These are phyloP conservation scores for Peniophora sp. DNA, from an alignment of 1,284 basidiomycete species.

Conservation along the genomic window DNA sequence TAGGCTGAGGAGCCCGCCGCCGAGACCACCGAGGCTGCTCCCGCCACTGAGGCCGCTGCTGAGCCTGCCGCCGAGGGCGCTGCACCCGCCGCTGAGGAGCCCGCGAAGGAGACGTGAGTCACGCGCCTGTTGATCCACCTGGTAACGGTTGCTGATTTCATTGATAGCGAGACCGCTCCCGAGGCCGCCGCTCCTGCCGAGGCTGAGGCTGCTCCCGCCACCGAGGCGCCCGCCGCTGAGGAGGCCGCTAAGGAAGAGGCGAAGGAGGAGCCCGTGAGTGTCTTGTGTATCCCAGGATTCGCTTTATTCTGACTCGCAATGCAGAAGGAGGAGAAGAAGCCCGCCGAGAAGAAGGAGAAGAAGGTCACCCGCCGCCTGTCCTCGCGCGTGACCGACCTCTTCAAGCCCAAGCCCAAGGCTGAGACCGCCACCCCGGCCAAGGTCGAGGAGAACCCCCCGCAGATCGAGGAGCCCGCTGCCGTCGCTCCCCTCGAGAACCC, in stretches of 20 bases:
- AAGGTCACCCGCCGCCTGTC: conserved; percentile 75
- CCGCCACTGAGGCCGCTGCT: conserved; percentile 29
- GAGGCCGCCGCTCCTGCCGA: conserved; percentile 18
- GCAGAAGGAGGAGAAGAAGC: conserved; percentile 43
- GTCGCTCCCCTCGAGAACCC: conserved; percentile 74
- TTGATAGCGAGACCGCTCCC: conserved; percentile 11
- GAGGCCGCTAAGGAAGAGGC: conserved; percentile 29
- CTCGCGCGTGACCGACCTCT: conserved; percentile 67
- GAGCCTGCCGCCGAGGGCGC: conserved; percentile 32
- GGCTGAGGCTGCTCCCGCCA: conserved; percentile 15
- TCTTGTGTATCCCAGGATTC: not conserved
- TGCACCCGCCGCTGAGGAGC: conserved; percentile 28
- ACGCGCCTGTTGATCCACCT: conserved; percentile 1
- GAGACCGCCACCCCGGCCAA: conserved; percentile 69
- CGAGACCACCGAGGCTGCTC: conserved; percentile 27
- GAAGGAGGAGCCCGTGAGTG: conserved; percentile 59
- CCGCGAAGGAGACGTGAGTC: conserved; percentile 52
- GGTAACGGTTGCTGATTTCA: not conserved
- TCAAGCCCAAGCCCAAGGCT: conserved; percentile 69
- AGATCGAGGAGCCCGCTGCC: conserved; percentile 67
- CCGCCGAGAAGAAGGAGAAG: conserved; percentile 30
- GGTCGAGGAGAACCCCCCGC: conserved; percentile 76
- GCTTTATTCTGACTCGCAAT: not conserved
- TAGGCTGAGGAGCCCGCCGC: conserved; percentile 26
- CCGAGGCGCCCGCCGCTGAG: conserved; percentile 22